These are phyloP conservation scores for Alternaria sp. DNA, from an alignment of 2,329 filamentous ascomycete genomes.

Conservation along the genomic window DNA sequence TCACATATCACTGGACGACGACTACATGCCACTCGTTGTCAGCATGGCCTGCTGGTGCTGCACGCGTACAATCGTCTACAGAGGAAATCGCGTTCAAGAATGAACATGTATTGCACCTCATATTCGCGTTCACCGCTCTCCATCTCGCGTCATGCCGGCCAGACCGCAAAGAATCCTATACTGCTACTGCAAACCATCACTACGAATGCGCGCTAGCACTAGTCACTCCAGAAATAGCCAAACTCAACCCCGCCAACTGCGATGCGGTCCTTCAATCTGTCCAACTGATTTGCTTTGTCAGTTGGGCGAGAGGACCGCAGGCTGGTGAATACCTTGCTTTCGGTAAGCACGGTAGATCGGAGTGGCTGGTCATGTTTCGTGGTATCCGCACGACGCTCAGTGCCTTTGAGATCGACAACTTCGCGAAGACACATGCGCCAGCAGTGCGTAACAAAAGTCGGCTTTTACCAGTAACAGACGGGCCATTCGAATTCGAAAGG, in stretches of 20 bases:
- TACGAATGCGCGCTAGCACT: constrained; percentile 28
- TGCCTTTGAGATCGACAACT: constrained; percentile 7
- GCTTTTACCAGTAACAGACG: constrained; percentile 14
- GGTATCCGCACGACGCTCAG: constrained; percentile 33
- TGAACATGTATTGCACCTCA: constrained; percentile 27
- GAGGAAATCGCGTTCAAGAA: constrained; percentile 28
- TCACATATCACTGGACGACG: constrained; percentile 37
- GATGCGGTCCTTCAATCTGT: constrained; percentile 33
- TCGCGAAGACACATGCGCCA: constrained; percentile 15
- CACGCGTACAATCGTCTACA: constrained; percentile 22
- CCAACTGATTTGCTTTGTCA: constrained; percentile 34
- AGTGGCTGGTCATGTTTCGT: constrained; percentile 42
- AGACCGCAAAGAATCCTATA: constrained; percentile 22
- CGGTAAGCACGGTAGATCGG: constrained; percentile 28
- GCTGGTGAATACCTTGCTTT: constrained; percentile 41
- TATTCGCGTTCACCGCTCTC: constrained; percentile 33
- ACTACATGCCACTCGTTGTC: constrained; percentile 32
- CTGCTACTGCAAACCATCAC: constrained; percentile 25
- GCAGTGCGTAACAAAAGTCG: constrained; percentile 8
- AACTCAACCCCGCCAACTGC: constrained; percentile 25
- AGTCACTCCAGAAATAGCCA: constrained; percentile 29
- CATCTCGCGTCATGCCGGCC: constrained; percentile 33
- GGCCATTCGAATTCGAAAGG: constrained; percentile 23
- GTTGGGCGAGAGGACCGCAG: constrained; percentile 32
- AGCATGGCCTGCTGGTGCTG: constrained; percentile 17